These are phyloP conservation scores for Psidium friedrichsthalianum DNA, from an alignment of 345 rosid species.

Conservation along the genomic window DNA sequence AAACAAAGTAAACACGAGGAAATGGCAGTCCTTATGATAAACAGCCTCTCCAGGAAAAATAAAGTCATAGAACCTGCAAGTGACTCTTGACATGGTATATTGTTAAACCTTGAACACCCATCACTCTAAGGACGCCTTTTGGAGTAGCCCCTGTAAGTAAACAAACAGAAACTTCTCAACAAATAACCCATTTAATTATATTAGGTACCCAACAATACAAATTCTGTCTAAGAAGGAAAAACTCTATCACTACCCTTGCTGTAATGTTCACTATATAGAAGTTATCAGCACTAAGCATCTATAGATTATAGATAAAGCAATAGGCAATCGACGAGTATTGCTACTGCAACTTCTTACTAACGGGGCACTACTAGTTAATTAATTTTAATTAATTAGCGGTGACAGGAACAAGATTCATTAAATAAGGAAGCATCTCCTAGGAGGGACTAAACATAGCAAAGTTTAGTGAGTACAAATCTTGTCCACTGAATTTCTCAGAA, in stretches of 20 bases:
- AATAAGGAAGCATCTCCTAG: not conserved
- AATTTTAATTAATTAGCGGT: not conserved
- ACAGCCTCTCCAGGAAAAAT: not conserved
- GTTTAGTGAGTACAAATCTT: too few relatives aligned
- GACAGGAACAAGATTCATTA: not conserved
- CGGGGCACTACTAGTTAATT: not conserved
- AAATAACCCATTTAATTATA: not conserved
- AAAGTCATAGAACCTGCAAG: slow-evolving; percentile 54
- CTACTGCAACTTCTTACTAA: not conserved
- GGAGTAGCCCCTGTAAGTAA: slow-evolving; percentile 81
- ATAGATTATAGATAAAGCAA: not conserved
- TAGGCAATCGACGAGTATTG: not conserved
- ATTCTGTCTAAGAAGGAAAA: not conserved
- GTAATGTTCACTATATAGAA: not conserved
- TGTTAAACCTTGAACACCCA: slow-evolving; percentile 90
- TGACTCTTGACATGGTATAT: slow-evolving; percentile 99
- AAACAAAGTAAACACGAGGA: not conserved
- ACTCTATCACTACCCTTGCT: not conserved
- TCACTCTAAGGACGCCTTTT: slow-evolving; percentile 92
- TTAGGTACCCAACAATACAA: not conserved
- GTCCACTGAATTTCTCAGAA: not conserved
- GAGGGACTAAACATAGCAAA: not conserved
- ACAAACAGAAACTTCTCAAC: not conserved
- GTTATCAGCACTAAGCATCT: not conserved
- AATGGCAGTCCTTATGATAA: not conserved